Percentiles rank a stretch among this genome's conserved stretches.
Evolutionary conservation across 768 basidiomycete species (phyloP).

Genomic region (Brasilioporus rufonigricans): DNA sequence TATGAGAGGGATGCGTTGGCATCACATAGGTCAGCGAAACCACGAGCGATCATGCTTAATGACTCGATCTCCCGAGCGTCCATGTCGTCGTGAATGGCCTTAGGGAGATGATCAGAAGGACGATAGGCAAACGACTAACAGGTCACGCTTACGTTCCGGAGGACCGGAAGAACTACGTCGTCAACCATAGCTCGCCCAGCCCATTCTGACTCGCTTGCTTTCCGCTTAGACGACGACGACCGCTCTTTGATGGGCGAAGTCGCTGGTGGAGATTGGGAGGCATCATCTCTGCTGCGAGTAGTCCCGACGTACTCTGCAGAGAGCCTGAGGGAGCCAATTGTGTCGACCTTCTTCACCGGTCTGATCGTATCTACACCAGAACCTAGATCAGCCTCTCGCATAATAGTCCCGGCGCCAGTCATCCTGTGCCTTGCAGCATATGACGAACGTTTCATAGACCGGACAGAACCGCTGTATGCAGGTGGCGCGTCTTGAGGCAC

Average conservation of each 20-base stretch:
- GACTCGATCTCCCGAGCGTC: conserved; percentile 87
- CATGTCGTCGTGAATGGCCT: conserved; percentile 82
- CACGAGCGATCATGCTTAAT: conserved; percentile 83
- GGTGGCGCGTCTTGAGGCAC: conserved; percentile 61
- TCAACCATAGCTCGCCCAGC: conserved; percentile 73
- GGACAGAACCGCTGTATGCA: conserved; percentile 69
- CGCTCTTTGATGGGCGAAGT: conserved; percentile 44
- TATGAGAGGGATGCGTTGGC: conserved; percentile 86
- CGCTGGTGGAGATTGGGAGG: conserved; percentile 37
- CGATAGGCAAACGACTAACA: not conserved
- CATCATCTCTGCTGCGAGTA: conserved; percentile 53
- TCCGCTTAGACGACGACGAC: conserved; percentile 44
- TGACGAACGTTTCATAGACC: conserved; percentile 64
- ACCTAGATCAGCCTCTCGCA: conserved; percentile 82
- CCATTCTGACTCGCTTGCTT: conserved; percentile 54
- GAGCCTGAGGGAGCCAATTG: conserved; percentile 67
- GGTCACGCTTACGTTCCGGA: conserved; percentile 59
- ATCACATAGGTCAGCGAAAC: conserved; percentile 82
- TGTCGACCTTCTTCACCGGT: conserved; percentile 90
- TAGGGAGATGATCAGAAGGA: conserved; percentile 7
- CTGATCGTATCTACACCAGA: conserved; percentile 88
- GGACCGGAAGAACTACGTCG: conserved; percentile 78
- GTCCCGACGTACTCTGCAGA: conserved; percentile 83
- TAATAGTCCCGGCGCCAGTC: conserved; percentile 65
- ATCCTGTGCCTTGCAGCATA: conserved; percentile 71